Percentiles rank a stretch among this genome's conserved stretches.
These are phyloP conservation scores for Exutisphaerella laricina DNA, from an alignment of 2,329 filamentous ascomycete genomes.

Conservation along the genomic window DNA sequence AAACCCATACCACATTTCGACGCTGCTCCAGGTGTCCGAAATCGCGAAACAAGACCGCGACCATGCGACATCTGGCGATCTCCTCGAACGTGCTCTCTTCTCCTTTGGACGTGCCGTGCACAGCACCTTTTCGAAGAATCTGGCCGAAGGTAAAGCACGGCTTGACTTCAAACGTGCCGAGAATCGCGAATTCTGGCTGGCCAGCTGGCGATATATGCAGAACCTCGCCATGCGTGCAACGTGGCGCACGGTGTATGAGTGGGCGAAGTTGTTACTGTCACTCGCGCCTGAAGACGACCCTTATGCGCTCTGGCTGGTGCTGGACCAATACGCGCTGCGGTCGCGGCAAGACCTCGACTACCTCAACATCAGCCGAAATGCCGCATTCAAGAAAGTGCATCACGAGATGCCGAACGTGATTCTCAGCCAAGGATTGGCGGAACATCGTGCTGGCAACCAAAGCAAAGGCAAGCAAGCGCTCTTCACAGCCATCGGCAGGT, in stretches of 20 bases:
- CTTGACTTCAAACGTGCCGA: conserved; percentile 76
- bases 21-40: conserved; percentile 86
- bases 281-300: conserved; percentile 70
- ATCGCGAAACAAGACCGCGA: conserved; percentile 90
- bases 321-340: conserved; percentile 80
- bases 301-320: conserved; percentile 72
- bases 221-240: conserved; percentile 87
- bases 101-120: conserved; percentile 85
- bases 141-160: conserved; percentile 72
- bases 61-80: conserved; percentile 74
- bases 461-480: conserved; percentile 62
- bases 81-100: conserved; percentile 87
- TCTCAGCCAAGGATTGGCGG: conserved; percentile 71
- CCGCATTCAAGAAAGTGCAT: conserved; percentile 45
- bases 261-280: conserved; percentile 77
- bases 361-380: conserved; percentile 59
- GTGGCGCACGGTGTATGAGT: conserved; percentile 87
- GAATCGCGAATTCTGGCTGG: conserved; percentile 89
- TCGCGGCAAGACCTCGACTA: conserved; percentile 72
- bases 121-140: conserved; percentile 69
- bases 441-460: conserved; percentile 63
- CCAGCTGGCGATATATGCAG: conserved; percentile 80
- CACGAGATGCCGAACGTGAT: conserved; percentile 62
- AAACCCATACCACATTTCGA: conserved; percentile 87
- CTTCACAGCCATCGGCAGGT: conserved; percentile 59